Evolutionary conservation across 192 early-diverging fungal genomes (phyloP).

Genomic region (Linnemannia elongata): DNA sequence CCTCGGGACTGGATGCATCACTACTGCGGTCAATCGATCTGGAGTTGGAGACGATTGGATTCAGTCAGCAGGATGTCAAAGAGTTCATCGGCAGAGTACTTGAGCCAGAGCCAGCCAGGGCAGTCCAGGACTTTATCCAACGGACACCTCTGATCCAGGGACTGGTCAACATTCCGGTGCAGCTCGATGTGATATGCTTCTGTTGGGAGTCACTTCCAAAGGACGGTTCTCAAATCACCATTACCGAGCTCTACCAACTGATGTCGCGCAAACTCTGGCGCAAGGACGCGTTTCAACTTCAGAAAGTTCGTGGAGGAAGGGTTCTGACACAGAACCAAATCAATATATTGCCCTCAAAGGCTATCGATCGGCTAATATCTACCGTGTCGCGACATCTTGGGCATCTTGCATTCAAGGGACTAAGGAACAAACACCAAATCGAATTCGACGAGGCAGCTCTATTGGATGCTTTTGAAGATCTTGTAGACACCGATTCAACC

Average conservation of each 20-base stretch:
- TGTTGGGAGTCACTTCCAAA: slow-evolving; percentile 11
- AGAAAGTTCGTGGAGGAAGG: neutral
- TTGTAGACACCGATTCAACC: neutral
- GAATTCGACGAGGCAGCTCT: slow-evolving; percentile 5
- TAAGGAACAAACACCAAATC: slow-evolving; percentile 19
- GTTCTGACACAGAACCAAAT: slow-evolving; percentile 5
- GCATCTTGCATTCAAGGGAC: slow-evolving; percentile 16
- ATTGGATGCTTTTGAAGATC: slow-evolving; percentile 8
- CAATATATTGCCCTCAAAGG: neutral
- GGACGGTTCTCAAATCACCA: slow-evolving; percentile 10
- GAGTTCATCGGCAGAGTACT: slow-evolving; percentile 3
- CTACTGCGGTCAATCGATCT: neutral
- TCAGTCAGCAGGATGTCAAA: slow-evolving; percentile 15
- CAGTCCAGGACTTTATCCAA: slow-evolving; percentile 25
- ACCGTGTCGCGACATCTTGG: slow-evolving; percentile 13
- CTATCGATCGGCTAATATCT: neutral
- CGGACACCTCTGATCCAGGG: slow-evolving; percentile 21
- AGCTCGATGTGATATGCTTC: slow-evolving; percentile 24
- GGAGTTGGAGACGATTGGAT: slow-evolving; percentile 20
- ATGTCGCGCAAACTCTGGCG: slow-evolving; percentile 23
- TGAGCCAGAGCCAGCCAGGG: neutral
- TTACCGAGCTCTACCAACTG: slow-evolving; percentile 11
- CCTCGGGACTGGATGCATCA: neutral
- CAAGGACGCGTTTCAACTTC: slow-evolving; percentile 4
- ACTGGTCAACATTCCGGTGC: slow-evolving; percentile 27